Base-by-base conservation (phyloP, 2,329 filamentous ascomycete species). In the Fusarium siculi region DNA sequence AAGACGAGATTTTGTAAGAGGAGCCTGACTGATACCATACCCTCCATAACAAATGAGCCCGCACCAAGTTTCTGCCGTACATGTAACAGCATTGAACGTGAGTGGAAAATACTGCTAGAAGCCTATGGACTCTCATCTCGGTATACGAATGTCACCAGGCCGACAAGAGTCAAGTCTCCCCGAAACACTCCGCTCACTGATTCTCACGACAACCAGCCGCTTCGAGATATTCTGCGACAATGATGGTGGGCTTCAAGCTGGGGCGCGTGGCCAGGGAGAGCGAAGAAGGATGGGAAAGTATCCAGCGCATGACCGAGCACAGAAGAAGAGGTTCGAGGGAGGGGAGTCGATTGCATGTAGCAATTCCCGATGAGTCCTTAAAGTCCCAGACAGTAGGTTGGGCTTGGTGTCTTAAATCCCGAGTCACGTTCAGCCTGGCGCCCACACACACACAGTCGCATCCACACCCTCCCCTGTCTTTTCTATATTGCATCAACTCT, bases 381-480 rank as follows among this genome's bases (percentile, higher is more conserved):
- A 59, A 70, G 63, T 68, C 69, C 63, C 59, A 77, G 76, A 69
- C 63, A 72, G 73, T 67, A 78, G 68, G 69, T 74, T 75, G 72
- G 76, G 67, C 78, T 78, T 78, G 77, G 78, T 83, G 81, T 83
- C 81, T 82, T 77, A 77, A 73, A 75, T 76, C 63, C 69, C 71
- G 64, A 81, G 81, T 83, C 81, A 83, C 81, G 81, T 77, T 82
- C 74, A 77, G 73, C 70, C 68, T 73, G 72, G 71, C 65, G 65
- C 70, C 70, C 78, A 74, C 77, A 75, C 73, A 75, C 73, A 74
- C 70, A 71, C 49, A 65, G 36, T 53, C 70, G 39, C 62, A 65
- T 60, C 43, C 74, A 73, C 74, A 73, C 72, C 62, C 71, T 74
- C 49, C 55, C 54, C 69, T 50, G 37, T 37, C 74, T 73, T 66